phyloP scores from a whole-genome alignment of 352 stramenopile species.

The Blastocystis sp. region DNA sequence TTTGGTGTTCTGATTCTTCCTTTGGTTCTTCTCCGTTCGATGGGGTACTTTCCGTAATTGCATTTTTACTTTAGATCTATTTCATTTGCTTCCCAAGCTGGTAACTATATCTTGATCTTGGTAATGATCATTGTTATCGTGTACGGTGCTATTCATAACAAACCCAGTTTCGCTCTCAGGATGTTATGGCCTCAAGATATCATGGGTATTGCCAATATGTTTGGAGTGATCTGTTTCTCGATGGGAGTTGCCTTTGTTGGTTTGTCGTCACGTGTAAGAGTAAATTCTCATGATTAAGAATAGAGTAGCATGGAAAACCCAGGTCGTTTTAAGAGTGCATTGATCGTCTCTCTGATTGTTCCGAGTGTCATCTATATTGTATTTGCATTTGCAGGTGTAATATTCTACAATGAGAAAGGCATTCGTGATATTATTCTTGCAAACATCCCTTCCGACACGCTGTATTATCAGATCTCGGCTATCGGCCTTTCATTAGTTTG shows the following conservation, averaged over 20 bases:
- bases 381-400: constrained; percentile 27
- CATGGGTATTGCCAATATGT: constrained; percentile 61
- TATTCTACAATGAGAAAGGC: constrained; percentile 49
- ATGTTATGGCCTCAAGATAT: constrained; percentile 26
- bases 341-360: constrained; percentile 31
- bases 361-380: constrained; percentile 42
- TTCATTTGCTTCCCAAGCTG: constrained; percentile 54
- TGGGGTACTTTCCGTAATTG: neutral
- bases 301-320: constrained; percentile 55
- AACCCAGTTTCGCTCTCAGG: neutral
- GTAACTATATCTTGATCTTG: constrained; percentile 53
- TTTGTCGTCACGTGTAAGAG: constrained; percentile 26
- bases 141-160: constrained; percentile 39
- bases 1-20: constrained; percentile 39
- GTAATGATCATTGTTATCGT: constrained; percentile 48
- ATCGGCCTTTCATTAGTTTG: constrained; percentile 55
- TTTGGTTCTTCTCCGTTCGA: constrained; percentile 44
- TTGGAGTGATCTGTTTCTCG: constrained; percentile 61
- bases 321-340: neutral
- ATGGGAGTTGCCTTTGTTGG: constrained; percentile 60
- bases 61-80: constrained; percentile 4
- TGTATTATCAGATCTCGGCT: constrained; percentile 42
- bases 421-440: constrained; percentile 55
- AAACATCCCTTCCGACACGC: constrained; percentile 39
- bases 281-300: neutral